Base-by-base conservation (phyloP, 108 stramenopile species). In the Fragilaria crotonensis region DNA sequence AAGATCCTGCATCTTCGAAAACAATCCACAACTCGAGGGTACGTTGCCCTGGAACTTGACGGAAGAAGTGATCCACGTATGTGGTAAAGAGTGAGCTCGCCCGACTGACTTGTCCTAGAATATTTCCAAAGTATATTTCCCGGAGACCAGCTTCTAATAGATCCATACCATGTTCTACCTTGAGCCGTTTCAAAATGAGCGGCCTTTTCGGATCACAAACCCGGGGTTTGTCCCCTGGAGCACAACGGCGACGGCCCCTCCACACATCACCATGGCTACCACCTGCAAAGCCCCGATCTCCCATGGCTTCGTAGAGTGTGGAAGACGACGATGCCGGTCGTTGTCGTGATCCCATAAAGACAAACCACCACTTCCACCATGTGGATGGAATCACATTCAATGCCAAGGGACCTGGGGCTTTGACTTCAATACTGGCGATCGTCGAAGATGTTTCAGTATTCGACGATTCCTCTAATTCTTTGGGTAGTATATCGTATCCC, bases 41-140 rank as follows among this genome's bases (percentile, higher is more conserved):
- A 7, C 62, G 52, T n/a, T 11, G 41, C 29, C 29, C 32, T 52
- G 67, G 57, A 66, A 68, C 19, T 63, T 79, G 70, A 5, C 85
- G 78, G 66, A 86, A 90, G 67, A 90, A 90, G 60, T 90, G 89
- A 58, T 90, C 85, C 14, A 90, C 77, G 58, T 87, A 90, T n/a
- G 56, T 67, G 18, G 89, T 90, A 48, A 74, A 82, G 26, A 80
- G 47, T 19, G 29, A 44, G 2, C 54, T 50, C 26, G 67, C 67
- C 26, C 73, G 58, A 14, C 58, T 61, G 49, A 76, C 63, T 30
- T 63, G 25, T 22, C 57, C 54, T 20, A 89, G 73, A 45, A 80
- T 60, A 25, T 84, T 76, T 18, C 89, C 89, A 62, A 87, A 80
- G 50, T 90, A 85, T 0, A 90, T 66, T 55, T 90, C 89, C 54